Evolutionary conservation across 768 basidiomycete species (phyloP).

Genomic region (Cyathus striatus): DNA sequence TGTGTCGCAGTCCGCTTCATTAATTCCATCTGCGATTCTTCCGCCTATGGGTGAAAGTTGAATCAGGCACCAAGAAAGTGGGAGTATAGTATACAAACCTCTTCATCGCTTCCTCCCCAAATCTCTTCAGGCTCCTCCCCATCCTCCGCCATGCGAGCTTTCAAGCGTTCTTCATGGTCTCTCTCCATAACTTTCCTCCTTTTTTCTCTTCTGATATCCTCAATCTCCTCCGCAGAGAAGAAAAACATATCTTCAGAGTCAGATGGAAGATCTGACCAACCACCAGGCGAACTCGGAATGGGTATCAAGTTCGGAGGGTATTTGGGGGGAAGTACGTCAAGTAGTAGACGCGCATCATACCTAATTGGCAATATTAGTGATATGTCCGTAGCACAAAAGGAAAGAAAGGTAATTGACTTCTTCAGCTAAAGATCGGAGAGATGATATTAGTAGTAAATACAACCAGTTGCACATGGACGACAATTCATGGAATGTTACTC

Average conservation of each 20-base stretch:
- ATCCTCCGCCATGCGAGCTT: conserved; percentile 45
- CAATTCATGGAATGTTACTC: too few species aligned
- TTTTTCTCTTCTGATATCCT: conserved; percentile 65
- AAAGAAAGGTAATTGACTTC: conserved; percentile 21
- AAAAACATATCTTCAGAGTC: conserved; percentile 86
- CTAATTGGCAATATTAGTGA: conserved; percentile 33
- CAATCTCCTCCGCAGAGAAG: conserved; percentile 59
- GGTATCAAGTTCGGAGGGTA: neutral
- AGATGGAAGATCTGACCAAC: conserved; percentile 84
- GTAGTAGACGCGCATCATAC: conserved; percentile 75
- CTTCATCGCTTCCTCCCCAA: conserved; percentile 71
- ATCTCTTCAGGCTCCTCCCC: conserved; percentile 36
- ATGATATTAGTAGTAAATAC: conserved; percentile 2
- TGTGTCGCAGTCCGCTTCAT: conserved; percentile 76
- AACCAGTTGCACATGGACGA: conserved; percentile 1
- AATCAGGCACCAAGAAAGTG: neutral
- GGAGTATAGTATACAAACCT: conserved; percentile 32
- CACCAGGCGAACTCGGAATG: conserved; percentile 41
- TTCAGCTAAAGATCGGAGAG: neutral
- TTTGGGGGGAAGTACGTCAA: conserved; percentile 41
- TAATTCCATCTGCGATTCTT: conserved; percentile 51
- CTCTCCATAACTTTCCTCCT: conserved; percentile 57
- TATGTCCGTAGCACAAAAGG: conserved; percentile 7
- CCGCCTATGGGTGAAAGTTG: conserved; percentile 37
- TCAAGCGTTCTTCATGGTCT: conserved; percentile 60